Evolutionary conservation across 495 filamentous ascomycete genomes (phyloP), one percentile per base, ranked within the genome.

Genomic region (Penicillium paxilli): DNA sequence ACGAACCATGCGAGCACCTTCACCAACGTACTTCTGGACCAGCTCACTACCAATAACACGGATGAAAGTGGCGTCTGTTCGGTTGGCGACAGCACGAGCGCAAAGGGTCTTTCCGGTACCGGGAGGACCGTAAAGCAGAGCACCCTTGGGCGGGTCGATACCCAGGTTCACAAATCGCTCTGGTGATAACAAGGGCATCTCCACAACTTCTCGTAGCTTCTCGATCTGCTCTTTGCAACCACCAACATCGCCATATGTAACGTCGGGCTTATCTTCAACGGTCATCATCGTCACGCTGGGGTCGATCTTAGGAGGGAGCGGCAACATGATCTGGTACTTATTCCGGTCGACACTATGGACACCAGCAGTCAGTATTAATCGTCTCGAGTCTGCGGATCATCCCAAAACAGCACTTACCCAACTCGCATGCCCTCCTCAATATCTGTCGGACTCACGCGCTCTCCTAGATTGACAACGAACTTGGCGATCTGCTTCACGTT

Each of bases 211-310:
- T 70, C 94, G 83, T 60, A 98, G 84, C 78, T 98, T 98, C 80
- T 98, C 94, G 33, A 98, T 96, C 68, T 98, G 94, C 69, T 98
- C 94, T 75, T 98, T 98, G 83, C 93, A 97, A 52, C 94, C 94
- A 64, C 94, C 94, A 16, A 98, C 95, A 76, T 98, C 94, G 57
- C 94, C 93, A 67, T 98, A 98, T 56, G 94, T 98, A 47, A 98
- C 94, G 72, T 98, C 94, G 12, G 94, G 94, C 80, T 98, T 98
- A 72, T 98, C 94, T 78, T 98, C 94, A 49, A 98, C 94, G 14
- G 94, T 97, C 94, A 98, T 98, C 94, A 98, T 98, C 46, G 94
- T 98, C 59, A 98, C 94, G 60, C 89, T 94, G 47, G 94, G 92
- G 67, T 98, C 94, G 82, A 98, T 98, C 80, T 98, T 98, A 10